phyloP scores from a whole-genome alignment of 2,329 filamentous ascomycete genomes.

The Neopestalotiopsis sp. region DNA sequence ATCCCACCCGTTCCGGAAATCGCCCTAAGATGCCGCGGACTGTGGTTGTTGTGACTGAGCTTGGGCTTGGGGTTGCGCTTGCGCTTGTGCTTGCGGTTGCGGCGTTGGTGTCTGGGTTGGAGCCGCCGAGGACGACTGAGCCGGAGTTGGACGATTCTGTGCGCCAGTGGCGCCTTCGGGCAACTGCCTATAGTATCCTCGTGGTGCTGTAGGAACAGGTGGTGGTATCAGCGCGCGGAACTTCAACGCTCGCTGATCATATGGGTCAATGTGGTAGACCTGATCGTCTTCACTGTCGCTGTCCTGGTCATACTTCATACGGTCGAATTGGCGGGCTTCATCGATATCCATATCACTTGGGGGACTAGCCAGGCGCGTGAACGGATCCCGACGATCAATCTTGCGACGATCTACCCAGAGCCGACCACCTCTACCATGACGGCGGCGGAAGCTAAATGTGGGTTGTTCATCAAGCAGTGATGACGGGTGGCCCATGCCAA shows the following conservation, averaged over 20 bases:
- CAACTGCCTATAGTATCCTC: slow-evolving; percentile 41
- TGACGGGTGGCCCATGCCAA: slow-evolving; percentile 25
- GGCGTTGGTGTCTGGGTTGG: slow-evolving; percentile 18
- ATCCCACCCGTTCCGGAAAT: slow-evolving; percentile 11
- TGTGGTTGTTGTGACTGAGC: slow-evolving; percentile 19
- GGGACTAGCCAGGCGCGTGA: slow-evolving; percentile 27
- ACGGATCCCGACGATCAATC: slow-evolving; percentile 10
- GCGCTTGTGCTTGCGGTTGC: slow-evolving; percentile 22
- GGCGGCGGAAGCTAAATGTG: slow-evolving; percentile 76
- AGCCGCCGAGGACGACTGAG: slow-evolving; percentile 24
- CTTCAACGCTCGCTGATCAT: slow-evolving; percentile 62
- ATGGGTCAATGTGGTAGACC: slow-evolving; percentile 77
- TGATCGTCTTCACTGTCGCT: slow-evolving; percentile 78
- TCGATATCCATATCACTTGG: slow-evolving; percentile 32
- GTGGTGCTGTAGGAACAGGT: slow-evolving; percentile 31
- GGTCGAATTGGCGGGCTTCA: slow-evolving; percentile 56
- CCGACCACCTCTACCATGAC: slow-evolving; percentile 83
- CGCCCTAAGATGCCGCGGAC: slow-evolving; percentile 11
- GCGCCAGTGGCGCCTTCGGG: slow-evolving; percentile 36
- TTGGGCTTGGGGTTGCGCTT: slow-evolving; percentile 16
- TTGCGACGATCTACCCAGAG: slow-evolving; percentile 83
- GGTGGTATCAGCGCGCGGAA: slow-evolving; percentile 65
- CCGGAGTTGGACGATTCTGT: slow-evolving; percentile 29
- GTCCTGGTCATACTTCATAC: slow-evolving; percentile 88
- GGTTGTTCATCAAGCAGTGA: slow-evolving; percentile 40